Evolutionary conservation across 2,329 filamentous ascomycete genomes (phyloP).

Genomic region (Bipolaris bicolor): DNA sequence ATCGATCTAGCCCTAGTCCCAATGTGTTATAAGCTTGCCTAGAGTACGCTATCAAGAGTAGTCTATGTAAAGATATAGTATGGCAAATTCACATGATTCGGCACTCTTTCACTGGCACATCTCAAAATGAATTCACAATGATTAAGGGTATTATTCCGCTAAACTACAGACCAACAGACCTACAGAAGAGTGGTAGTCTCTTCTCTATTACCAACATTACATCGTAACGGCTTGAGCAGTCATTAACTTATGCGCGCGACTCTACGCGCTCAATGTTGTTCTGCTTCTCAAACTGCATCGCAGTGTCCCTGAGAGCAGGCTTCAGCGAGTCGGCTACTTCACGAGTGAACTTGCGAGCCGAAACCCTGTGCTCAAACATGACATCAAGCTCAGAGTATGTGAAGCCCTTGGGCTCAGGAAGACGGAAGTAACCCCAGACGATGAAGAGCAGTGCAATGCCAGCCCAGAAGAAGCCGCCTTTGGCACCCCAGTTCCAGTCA

Average conservation of each 20-base stretch:
- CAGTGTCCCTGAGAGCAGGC: constrained; percentile 25
- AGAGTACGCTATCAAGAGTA: no score
- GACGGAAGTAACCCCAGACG: constrained; percentile 32
- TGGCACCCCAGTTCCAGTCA: constrained; percentile 35
- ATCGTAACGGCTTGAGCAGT: not conserved
- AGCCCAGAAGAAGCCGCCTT: constrained; percentile 34
- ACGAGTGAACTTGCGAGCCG: constrained; percentile 32
- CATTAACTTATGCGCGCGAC: constrained; percentile 16
- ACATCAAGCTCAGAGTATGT: constrained; percentile 33
- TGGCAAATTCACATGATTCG: no score
- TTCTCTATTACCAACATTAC: not conserved
- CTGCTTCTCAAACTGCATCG: constrained; percentile 28
- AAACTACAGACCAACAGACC: no score
- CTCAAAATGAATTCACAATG: no score
- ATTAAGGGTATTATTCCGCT: no score
- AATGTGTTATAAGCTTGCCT: no score
- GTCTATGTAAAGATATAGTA: no score
- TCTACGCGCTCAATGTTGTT: constrained; percentile 23
- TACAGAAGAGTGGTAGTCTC: not conserved
- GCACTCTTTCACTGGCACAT: no score
- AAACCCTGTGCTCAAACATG: constrained; percentile 32
- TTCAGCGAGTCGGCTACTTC: constrained; percentile 27
- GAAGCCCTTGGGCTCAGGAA: constrained; percentile 29
- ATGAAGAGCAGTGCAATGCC: constrained; percentile 28
- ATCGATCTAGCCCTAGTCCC: no score